These are phyloP conservation scores for Gynochthodes officinalis DNA, from an alignment of 257 asterid species.

Conservation along the genomic window DNA sequence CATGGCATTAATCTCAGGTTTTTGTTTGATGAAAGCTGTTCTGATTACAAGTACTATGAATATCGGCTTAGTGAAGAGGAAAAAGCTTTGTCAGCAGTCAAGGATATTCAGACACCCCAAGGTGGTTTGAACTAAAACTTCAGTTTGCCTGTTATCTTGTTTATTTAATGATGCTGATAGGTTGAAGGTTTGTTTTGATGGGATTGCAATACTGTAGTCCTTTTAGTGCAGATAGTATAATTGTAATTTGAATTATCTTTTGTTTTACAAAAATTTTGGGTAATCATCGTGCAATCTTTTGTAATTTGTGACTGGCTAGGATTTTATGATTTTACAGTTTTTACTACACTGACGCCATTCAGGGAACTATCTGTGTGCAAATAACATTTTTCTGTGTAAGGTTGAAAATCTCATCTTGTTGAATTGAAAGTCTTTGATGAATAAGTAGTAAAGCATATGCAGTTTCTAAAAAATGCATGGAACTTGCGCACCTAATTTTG, in stretches of 20 bases:
- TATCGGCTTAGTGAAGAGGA: constrained; percentile 70
- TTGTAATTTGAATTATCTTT: not conserved
- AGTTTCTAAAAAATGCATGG: not conserved
- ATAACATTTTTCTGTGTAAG: not conserved
- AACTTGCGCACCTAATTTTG: too few relatives aligned
- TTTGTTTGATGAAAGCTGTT: constrained; percentile 68
- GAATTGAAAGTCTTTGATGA: not conserved
- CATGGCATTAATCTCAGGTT: constrained; percentile 42
- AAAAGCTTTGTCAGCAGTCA: constrained; percentile 54
- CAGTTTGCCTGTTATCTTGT: not conserved
- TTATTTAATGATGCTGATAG: not conserved
- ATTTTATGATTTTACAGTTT: not conserved
- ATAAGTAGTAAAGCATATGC: too few relatives aligned
- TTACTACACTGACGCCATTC: not conserved
- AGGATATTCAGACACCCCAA: constrained; percentile 44
- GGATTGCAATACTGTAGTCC: not conserved
- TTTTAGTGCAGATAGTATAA: not conserved
- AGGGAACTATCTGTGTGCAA: not conserved
- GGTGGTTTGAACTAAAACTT: constrained; percentile 43
- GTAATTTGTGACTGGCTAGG: not conserved
- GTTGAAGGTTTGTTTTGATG: not conserved
- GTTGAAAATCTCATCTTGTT: not conserved
- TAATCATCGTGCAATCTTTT: not conserved
- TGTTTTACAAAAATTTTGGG: not conserved
- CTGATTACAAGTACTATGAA: constrained; percentile 83